Base-by-base conservation (phyloP, 768 basidiomycete genomes). In the Tylopilus sp. region DNA sequence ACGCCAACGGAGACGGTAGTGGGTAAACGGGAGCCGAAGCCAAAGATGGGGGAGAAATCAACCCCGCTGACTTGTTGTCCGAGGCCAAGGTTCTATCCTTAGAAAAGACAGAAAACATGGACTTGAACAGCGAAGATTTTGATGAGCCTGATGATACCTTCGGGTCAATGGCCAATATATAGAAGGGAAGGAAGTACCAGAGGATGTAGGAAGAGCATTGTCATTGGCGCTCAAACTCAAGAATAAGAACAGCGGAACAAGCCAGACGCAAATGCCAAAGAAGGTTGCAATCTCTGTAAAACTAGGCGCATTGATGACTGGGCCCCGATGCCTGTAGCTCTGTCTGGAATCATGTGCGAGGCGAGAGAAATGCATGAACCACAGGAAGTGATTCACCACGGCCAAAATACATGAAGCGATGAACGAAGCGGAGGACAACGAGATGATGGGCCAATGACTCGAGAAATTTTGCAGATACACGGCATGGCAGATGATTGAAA, bases 181-280 rank as follows among this genome's bases (percentile, higher is more conserved):
- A n/a, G 9, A 47, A 25, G 31, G 4, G 31, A 28, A 43, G 33
- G 53, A 58, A 64, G 52, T 63, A 81, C 83, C 75, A 25, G 79
- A 66, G n/a, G 84, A 79, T 21, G 77, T 76, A 6, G 97, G 97
- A 15, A 98, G 78, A 2, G 95, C 91, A 62, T 98, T 92, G 66
- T 99, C 97, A 57, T 98, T 98, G 15, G 97, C 95, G 55, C 91
- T 95, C 47, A 99, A 74, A 63, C 93, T 95, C 51, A 99, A 73
- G 76, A 99, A 99, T 28, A 99, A 71, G 71, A 95, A 99, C 26
- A 99, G 69, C 3, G 97, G 97, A 8, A 88, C 81, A 25, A 88
- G 79, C 89, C 88, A 92, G n/a, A 91, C 84, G 68, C 88, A 91
- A 33, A 88, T 69, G 4, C 81, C 88, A 56, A 92, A 91, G 70